phyloP scores from a whole-genome alignment of 2,329 filamentous ascomycete genomes.

The Lojkania enalia region DNA sequence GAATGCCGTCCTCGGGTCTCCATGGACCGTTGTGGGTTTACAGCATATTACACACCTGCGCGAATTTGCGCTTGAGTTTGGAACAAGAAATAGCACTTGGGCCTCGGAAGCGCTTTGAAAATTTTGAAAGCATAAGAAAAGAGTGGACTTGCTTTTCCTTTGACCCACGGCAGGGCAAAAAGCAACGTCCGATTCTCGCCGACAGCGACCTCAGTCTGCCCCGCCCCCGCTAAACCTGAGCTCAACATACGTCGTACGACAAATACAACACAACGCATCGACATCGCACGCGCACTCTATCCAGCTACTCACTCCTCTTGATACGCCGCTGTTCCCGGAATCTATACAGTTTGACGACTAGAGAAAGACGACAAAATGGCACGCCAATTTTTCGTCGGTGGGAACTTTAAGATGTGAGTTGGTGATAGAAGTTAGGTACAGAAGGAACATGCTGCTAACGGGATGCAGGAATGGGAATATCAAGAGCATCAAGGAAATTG shows the following conservation, averaged over 20 bases:
- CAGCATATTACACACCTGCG: no score
- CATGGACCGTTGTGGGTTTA: no score
- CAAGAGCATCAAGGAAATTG: slow-evolving; percentile 87
- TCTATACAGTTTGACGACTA: no score
- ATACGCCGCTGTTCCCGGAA: not conserved
- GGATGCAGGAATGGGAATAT: slow-evolving; percentile 99
- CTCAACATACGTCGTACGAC: slow-evolving; percentile 1
- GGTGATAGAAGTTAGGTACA: slow-evolving; percentile 5
- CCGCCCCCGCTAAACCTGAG: slow-evolving; percentile 28
- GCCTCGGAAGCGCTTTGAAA: not conserved
- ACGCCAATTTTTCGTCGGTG: slow-evolving; percentile 96
- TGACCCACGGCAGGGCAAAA: slow-evolving; percentile 28
- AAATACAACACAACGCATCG: not conserved
- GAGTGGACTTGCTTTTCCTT: slow-evolving; percentile 27
- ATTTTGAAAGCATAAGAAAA: no score
- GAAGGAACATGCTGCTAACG: slow-evolving; percentile 54
- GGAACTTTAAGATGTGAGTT: slow-evolving; percentile 97
- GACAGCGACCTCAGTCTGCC: slow-evolving; percentile 27
- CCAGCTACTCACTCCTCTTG: not conserved
- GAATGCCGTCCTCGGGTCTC: no score
- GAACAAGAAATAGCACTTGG: no score
- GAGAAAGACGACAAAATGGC: slow-evolving; percentile 64
- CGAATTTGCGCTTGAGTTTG: no score
- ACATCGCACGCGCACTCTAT: not conserved
- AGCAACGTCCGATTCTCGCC: slow-evolving; percentile 33